These are phyloP conservation scores for Schwanniomyces yamadae DNA, from an alignment of 805 yeast species.

Conservation along the genomic window DNA sequence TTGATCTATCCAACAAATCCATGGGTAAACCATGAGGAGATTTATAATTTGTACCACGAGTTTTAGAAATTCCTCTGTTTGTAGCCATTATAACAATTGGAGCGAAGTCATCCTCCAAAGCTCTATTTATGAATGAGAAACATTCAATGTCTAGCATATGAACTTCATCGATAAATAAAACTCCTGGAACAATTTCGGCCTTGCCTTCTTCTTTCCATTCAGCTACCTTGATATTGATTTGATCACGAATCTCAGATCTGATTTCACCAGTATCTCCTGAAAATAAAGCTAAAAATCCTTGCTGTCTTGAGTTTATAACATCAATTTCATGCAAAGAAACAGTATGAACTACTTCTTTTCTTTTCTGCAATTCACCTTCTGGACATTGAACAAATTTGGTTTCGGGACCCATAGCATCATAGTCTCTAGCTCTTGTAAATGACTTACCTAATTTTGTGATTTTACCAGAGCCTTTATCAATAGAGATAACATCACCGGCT, in stretches of 20 bases:
- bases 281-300: constrained; percentile 93
- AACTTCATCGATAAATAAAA: constrained; percentile 94
- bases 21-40: constrained; percentile 98
- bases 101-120: constrained; percentile 92
- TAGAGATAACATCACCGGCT: constrained; percentile 95
- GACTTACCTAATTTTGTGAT: constrained; percentile 94
- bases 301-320: constrained; percentile 95
- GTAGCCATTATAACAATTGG: constrained; percentile 99
- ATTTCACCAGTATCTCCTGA: constrained; percentile 98
- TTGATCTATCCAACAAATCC: constrained; percentile 89
- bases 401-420: constrained; percentile 98
- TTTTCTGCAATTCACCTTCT: constrained; percentile 95
- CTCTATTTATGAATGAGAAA: constrained; percentile 92
- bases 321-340: constrained; percentile 98
- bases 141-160: constrained; percentile 98
- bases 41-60: constrained; percentile 89
- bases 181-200: constrained; percentile 98
- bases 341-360: constrained; percentile 94
- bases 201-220: constrained; percentile 99
- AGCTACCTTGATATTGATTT: constrained; percentile 93
- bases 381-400: constrained; percentile 98
- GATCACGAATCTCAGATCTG: constrained; percentile 91
- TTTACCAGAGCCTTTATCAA: constrained; percentile 94
- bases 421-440: constrained; percentile 93
- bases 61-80: constrained; percentile 89